Evolutionary conservation across 257 asterid species (phyloP).

Genomic region (Petunia axillaris): DNA sequence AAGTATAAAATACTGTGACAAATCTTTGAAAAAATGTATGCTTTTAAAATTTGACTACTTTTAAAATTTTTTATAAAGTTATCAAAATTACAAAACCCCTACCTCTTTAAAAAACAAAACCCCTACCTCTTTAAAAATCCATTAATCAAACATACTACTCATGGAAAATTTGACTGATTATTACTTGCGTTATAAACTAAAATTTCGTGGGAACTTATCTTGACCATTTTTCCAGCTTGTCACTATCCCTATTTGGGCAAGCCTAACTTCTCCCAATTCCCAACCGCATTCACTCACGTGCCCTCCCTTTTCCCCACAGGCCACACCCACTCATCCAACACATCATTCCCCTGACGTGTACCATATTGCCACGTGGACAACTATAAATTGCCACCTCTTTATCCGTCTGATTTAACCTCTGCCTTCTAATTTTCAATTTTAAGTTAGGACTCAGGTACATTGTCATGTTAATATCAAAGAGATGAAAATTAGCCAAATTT

Average conservation of each 20-base stretch:
- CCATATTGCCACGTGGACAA: constrained; percentile 69
- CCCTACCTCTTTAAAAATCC: too few relatives aligned
- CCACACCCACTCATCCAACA: constrained; percentile 45
- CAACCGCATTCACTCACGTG: constrained; percentile 48
- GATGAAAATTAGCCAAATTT: too few relatives aligned
- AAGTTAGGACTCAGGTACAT: too few relatives aligned
- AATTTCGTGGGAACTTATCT: not conserved
- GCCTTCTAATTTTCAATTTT: too few relatives aligned
- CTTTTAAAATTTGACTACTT: too few relatives aligned
- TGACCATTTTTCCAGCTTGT: not conserved
- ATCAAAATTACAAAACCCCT: too few relatives aligned
- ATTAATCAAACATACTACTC: not conserved
- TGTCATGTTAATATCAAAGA: too few relatives aligned
- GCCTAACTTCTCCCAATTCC: constrained; percentile 17
- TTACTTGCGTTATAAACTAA: not conserved
- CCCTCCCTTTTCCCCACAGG: constrained; percentile 52
- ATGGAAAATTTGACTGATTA: not conserved
- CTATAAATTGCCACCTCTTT: constrained; percentile 60
- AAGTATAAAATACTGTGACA: too few relatives aligned
- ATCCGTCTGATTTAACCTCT: constrained; percentile 41
- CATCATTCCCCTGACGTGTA: constrained; percentile 54
- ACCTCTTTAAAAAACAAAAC: too few relatives aligned
- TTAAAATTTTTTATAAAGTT: too few relatives aligned
- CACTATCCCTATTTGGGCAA: not conserved
- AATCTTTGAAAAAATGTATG: too few relatives aligned